Evolutionary conservation across 345 rosid species (phyloP), one percentile per base, ranked within the genome.

Genomic region (Gossypium raimondii): DNA sequence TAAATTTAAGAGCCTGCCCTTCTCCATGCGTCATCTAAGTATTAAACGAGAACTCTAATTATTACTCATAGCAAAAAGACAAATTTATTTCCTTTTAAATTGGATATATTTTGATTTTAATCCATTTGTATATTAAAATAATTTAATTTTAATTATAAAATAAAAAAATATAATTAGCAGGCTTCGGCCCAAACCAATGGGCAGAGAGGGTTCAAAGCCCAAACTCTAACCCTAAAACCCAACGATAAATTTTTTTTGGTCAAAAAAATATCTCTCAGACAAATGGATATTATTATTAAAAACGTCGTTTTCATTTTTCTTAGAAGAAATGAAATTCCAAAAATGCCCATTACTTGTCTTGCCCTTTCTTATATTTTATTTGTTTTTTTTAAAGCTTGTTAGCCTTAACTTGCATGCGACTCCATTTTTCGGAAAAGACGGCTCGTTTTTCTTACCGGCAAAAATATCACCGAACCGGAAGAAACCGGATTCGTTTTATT

Each of bases 371-470:
- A 13, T 58, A 22, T 29, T 4, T 34, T 5, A 2, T 17, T 7
- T 58, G 16, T 11, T 7, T 2, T 4, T 10, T 2, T 53, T 55
- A 5, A 34, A 34, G 41, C 41, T 57, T 57, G 7, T 25, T 2
- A 0, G 56, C 56, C 45, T 68, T 16, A 56, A 10, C 73, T 76
- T 76, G 82, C 82, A 80, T 72, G 77, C 17, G 78, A 77, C 81
- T 77, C 76, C 78, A 77, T n/a, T 63, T 56, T 60, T 29, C 24
- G 67, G 50, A 63, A 57, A 57, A 57, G 27, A 73, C 56, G 2
- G 17, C 47, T 18, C 62, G 41, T n/a, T 18, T 65, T 69, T 34
- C 44, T 68, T 70, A 73, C 78, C 66, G 85, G 73, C 76, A 57
- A 78, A 47, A 47, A 66, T 71, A 14, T 34, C 41, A 34, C 10